These are phyloP conservation scores for Fragilariopsis cylindrus DNA, from an alignment of 108 stramenopile species.

Conservation along the genomic window DNA sequence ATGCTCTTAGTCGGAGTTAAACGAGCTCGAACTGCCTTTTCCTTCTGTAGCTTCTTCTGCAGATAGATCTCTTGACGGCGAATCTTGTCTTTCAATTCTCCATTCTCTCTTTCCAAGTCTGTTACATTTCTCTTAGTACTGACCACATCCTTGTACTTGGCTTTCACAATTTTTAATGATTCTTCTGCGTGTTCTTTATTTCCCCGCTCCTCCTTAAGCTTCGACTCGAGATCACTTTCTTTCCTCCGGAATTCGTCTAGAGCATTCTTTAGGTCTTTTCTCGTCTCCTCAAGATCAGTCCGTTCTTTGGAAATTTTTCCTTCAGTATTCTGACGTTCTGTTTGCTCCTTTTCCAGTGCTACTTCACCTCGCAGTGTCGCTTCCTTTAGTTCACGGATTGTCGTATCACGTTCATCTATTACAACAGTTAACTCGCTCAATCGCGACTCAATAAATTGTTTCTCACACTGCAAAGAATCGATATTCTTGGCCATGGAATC, in stretches of 20 bases:
- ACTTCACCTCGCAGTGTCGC: slow-evolving; percentile 15
- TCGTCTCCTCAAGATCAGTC: slow-evolving; percentile 6
- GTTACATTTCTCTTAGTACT: slow-evolving; percentile 20
- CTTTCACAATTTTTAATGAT: slow-evolving; percentile 15
- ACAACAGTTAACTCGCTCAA: slow-evolving; percentile 4
- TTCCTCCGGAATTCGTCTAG: slow-evolving; percentile 19
- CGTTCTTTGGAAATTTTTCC: slow-evolving; percentile 12
- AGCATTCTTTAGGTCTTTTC: background rate
- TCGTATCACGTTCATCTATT: slow-evolving; percentile 16
- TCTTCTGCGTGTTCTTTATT: slow-evolving; percentile 22
- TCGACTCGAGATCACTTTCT: slow-evolving; percentile 16
- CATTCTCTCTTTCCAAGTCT: slow-evolving; percentile 57
- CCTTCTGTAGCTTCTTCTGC: slow-evolving; percentile 50
- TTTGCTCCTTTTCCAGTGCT: slow-evolving; percentile 26
- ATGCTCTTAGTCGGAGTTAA: slow-evolving; percentile 6
- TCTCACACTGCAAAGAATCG: slow-evolving; percentile 10
- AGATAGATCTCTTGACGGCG: slow-evolving; percentile 51
- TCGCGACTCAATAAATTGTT: background rate
- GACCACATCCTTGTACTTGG: slow-evolving; percentile 17
- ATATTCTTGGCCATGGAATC: background rate
- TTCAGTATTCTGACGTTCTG: slow-evolving; percentile 11
- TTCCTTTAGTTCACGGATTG: slow-evolving; percentile 11
- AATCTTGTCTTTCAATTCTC: slow-evolving; percentile 56
- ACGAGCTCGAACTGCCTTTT: slow-evolving; percentile 30
- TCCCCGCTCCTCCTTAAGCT: slow-evolving; percentile 29